Evolutionary conservation across 2,329 filamentous ascomycete genomes (phyloP), one percentile per base, ranked within the genome.

Genomic region (Scedosporium dehoogii): DNA sequence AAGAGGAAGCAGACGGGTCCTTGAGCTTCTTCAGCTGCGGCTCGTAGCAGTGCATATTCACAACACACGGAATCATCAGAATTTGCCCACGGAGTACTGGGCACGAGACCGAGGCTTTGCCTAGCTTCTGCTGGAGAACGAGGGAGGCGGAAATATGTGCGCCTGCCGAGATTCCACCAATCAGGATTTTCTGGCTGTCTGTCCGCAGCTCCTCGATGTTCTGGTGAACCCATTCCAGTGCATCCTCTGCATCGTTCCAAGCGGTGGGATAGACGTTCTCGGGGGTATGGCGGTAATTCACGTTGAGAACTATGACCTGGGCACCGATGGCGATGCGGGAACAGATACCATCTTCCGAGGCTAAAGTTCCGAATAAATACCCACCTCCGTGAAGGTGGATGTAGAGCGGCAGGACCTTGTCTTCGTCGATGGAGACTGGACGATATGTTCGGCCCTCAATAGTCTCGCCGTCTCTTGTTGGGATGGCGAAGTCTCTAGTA

Each of bases 231-330:
- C 83, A 87, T 18, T 76, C 71, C 38, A 84, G 80, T 0, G 78
- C 76, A 56, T 85, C 84, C 63, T 82, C 77, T 0, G 74, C 69
- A 57, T 87, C 84, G 53, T 80, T 64, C 78, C 78, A 84, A 0
- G 78, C 75, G 0, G 76, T 79, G 0, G 84, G 84, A 63, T 80
- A 85, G 0, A 63, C 66, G 64, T 77, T 71, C 59, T 85, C 79
- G 0, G 83, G 83, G 0, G 82, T 83, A 66, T 86, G 83, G 0
- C 84, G 78, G 68, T 86, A 86, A 65, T 84, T 82, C 14, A 85
- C 72, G 48, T 83, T 82, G 1, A 85, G 66, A 0, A 85, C 81
- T 0, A 79, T 70, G 2, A 79, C 73, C 1, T 71, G 69, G 0
- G 74, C 68, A 4, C 73, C 72, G 12, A 76, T 68, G 0, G 81